Base-by-base conservation (phyloP, 805 yeast genomes). In the Candida stauntonica region DNA sequence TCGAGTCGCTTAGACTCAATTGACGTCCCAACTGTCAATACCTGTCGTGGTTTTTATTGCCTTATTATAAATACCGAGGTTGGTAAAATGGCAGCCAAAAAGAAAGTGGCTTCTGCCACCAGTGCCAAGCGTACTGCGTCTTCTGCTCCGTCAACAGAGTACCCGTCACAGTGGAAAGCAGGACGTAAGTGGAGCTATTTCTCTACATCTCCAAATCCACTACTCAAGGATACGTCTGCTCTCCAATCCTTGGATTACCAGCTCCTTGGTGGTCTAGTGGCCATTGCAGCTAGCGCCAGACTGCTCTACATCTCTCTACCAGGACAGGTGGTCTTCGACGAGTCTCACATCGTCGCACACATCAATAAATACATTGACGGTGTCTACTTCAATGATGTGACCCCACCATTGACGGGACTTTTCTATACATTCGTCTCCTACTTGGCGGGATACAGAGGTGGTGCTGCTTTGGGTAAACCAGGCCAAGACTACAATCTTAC, bases 331-430 rank as follows among this genome's bases (percentile, higher is more conserved):
- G 67, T 71, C n/a, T 70, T 70, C 46, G 77, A 71, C 47, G 79
- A 75, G 45, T 60, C 61, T 1, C 72, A 69, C 44, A 58, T 66
- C 28, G 67, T 69, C 6, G 60, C 61, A 1, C 66, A 57, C 46
- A 64, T 67, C 7, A 50, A 57, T 30, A 62, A 67, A 26, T 77
- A 78, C 58, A 68, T 68, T 46, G 64, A 64, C 36, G 85, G 86
- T 17, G 66, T 71, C 29, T 81, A 76, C 56, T 81, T 79, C 59
- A 65, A 81, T 50, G 88, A 81, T 51, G 80, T 80, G 19, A 82
- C 81, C 46, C 89, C 91, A 9, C 89, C 91, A 5, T 62, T 83
- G 36, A 79, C 73, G 27, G 78, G 80, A 48, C 60, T 83, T 59
- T 57, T 79, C 11, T 79, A 70, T 50, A 77, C 75, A 21, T 66